Base-by-base conservation (phyloP, 202 grass and related monocot genomes). In the Brachypodium distachyon region DNA sequence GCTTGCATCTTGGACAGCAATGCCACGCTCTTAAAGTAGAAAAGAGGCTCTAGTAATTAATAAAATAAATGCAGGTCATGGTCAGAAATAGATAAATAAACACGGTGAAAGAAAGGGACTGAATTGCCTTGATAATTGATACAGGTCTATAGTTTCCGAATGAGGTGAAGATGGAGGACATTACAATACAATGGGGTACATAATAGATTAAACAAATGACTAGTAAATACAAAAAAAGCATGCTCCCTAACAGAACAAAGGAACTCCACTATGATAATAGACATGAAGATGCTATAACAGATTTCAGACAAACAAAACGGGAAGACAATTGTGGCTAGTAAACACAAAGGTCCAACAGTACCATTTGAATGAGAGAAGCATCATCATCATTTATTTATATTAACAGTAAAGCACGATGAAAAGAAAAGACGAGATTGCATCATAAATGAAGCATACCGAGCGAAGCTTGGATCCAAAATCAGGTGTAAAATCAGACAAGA, bases 401-500 rank as follows among this genome's bases (percentile, higher is more conserved):
- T 3, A 55, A 55, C 32, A 70, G 18, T 65, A 42, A 41, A 41
- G 61, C 9, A 21, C 10, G 32, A 70, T 27, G 37, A 33, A 29
- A 55, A 61, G 0, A 63, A 66, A 78, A 59, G 4, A 47, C 0
- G 0, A 16, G 1, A 61, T 37, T 10, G 16, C 1, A 53, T 69
- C 19, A 76, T 36, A 10, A 43, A n/a, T 43, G 31, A n/a, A 33
- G 81, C 81, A 78, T 90, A 97, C 93, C 55, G 74, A 52, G 25
- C 83, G 93, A 56, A 97, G 93, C 62, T 89, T 80, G 33, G 71
- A 33, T 33, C 86, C 90, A 85, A 97, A 97, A 27, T 93, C 90
- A 61, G 85, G 79, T 41, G 90, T 93, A 84, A 89, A 93, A 89
- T 97, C 93, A 78, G 88, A 87, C 62, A 97, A 87, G 77, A 97